Evolutionary conservation across 352 stramenopile genomes (phyloP).

Genomic region (Phytophthora boehmeriae): DNA sequence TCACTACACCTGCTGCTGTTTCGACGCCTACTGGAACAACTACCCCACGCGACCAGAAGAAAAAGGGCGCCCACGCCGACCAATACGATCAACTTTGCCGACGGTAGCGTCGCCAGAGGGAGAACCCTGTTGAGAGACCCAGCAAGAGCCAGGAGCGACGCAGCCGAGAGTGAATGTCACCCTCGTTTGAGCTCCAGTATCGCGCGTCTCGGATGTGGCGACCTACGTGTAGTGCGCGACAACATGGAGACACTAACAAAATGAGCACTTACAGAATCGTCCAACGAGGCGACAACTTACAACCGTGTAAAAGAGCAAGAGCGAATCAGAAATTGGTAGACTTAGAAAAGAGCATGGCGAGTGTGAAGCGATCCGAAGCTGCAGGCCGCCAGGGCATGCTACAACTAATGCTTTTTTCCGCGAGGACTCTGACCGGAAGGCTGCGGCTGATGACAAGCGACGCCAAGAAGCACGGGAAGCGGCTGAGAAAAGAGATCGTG

Average conservation of each 20-base stretch:
- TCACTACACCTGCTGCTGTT: too few relatives aligned
- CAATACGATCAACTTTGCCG: too few relatives aligned
- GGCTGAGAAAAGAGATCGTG: neutral
- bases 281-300: neutral
- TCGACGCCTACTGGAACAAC: too few relatives aligned
- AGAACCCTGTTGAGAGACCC: neutral
- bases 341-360: neutral
- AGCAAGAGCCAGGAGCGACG: neutral
- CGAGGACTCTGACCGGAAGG: slow-evolving; percentile 8
- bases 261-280: neutral
- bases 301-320: neutral
- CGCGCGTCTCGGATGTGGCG: neutral
- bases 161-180: neutral
- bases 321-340: neutral
- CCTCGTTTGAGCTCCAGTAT: neutral
- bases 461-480: neutral
- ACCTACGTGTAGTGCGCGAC: neutral
- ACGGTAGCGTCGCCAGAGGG: too few relatives aligned
- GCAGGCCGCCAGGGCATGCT: neutral
- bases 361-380: neutral
- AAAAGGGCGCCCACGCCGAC: too few relatives aligned
- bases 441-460: neutral
- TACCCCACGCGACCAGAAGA: too few relatives aligned
- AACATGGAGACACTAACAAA: neutral
- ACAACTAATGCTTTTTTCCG: slow-evolving; percentile 6